Conservation (phyloP, 257 asterid genomes). For the Knoxia roxburghii region DNA sequence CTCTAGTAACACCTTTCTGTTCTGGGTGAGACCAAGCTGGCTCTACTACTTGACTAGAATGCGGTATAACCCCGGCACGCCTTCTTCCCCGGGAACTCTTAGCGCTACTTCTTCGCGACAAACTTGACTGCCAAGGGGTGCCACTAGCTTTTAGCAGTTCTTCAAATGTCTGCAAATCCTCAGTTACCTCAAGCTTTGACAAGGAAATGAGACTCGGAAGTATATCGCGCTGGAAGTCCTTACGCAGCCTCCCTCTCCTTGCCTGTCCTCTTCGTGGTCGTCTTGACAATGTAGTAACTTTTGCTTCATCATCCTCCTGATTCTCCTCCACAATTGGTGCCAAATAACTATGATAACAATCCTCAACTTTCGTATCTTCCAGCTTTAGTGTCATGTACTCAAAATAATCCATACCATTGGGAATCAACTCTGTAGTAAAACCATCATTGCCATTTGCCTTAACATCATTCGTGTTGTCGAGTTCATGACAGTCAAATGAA, state of each 20-base stretch:
- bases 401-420: slow-evolving; percentile 52
- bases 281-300: slow-evolving; percentile 15
- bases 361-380: slow-evolving; percentile 43
- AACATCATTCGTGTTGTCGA: neutral
- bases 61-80: slow-evolving; percentile 25
- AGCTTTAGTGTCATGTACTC: slow-evolving; percentile 60
- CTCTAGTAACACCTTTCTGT: slow-evolving; percentile 26
- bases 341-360: slow-evolving; percentile 8
- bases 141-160: slow-evolving; percentile 46
- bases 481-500: slow-evolving; percentile 19
- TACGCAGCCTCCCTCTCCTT: slow-evolving; percentile 43
- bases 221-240: slow-evolving; percentile 62
- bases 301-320: slow-evolving; percentile 25
- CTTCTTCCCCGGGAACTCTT: slow-evolving; percentile 38
- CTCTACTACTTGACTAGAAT: slow-evolving; percentile 15
- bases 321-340: slow-evolving; percentile 14
- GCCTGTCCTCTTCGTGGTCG: slow-evolving; percentile 46
- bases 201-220: slow-evolving; percentile 61
- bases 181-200: slow-evolving; percentile 55
- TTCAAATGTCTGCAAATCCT: slow-evolving; percentile 63
- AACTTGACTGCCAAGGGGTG: slow-evolving; percentile 23
- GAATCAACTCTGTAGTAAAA: slow-evolving; percentile 27
- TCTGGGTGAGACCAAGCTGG: slow-evolving; percentile 15
- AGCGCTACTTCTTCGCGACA: slow-evolving; percentile 18
- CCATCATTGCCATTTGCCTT: slow-evolving; percentile 7